A percentile compares a stretch with the other conserved stretches of the same genome.
phyloP scores from a whole-genome alignment of 768 basidiomycete species.

The Rhizopogon rudus region DNA sequence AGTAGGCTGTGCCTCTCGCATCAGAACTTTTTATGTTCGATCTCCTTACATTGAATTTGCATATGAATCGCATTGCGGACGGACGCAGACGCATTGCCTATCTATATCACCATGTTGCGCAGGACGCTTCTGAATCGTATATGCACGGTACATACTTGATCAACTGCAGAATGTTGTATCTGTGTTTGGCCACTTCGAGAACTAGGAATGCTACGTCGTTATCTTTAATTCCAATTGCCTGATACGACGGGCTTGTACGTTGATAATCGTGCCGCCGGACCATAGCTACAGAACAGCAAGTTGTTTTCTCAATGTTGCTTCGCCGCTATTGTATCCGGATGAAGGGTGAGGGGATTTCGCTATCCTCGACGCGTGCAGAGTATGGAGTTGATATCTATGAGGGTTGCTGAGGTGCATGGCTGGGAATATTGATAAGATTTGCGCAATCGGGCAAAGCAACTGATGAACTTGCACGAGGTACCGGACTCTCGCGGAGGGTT shows the following conservation, averaged over 20 bases:
- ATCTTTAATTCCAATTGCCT: conserved; percentile 10
- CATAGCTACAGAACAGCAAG: background rate
- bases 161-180: background rate
- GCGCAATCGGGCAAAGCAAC: background rate
- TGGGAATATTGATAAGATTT: background rate
- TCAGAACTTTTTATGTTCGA: background rate
- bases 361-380: background rate
- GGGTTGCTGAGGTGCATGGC: background rate
- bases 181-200: conserved; percentile 1
- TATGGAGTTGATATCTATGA: background rate
- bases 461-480: background rate
- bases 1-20: conserved; percentile 12
- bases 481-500: background rate
- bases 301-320: background rate
- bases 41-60: background rate
- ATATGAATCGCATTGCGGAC: background rate
- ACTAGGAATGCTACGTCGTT: conserved; percentile 3
- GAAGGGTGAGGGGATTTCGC: background rate
- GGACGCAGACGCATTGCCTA: background rate
- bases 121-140: background rate
- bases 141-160: background rate
- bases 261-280: background rate
- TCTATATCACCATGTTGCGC: background rate
- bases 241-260: background rate
- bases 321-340: background rate